Conservation (phyloP, 2,329 filamentous ascomycete species). For the Neurospora sp. region DNA sequence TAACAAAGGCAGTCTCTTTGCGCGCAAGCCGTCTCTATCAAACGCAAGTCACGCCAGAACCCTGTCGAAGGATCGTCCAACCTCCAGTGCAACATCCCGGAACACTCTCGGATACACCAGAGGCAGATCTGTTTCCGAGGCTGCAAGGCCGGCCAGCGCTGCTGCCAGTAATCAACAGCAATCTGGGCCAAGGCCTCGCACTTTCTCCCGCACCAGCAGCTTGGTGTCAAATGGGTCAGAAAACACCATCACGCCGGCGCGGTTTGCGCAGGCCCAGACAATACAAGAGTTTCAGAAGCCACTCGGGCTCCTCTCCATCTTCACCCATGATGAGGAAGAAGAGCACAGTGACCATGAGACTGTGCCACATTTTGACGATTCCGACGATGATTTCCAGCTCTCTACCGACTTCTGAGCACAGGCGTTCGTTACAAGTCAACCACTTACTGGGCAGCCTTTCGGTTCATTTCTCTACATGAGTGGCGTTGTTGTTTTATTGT, state of each 20-base stretch:
- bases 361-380: slow-evolving; percentile 28
- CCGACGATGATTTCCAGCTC: slow-evolving; percentile 49
- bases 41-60: slow-evolving; percentile 31
- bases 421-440: neutral
- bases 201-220: slow-evolving; percentile 24
- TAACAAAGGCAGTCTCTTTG: slow-evolving; percentile 1
- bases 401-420: slow-evolving; percentile 27
- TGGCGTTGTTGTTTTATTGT: neutral
- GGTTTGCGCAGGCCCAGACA: slow-evolving; percentile 25
- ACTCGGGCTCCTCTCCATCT: slow-evolving; percentile 44
- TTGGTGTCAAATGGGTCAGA: slow-evolving; percentile 29
- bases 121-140: slow-evolving; percentile 49
- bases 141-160: slow-evolving; percentile 23
- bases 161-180: slow-evolving; percentile 9
- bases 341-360: slow-evolving; percentile 32
- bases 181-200: slow-evolving; percentile 11
- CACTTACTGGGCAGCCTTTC: neutral
- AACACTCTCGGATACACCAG: slow-evolving; percentile 80
- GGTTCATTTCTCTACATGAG: neutral
- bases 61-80: slow-evolving; percentile 45
- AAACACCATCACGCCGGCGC: slow-evolving; percentile 38
- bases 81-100: slow-evolving; percentile 58
- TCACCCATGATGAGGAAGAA: slow-evolving; percentile 36
- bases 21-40: slow-evolving; percentile 25
- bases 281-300: slow-evolving; percentile 29